A percentile compares a stretch with the other conserved stretches of the same genome.
phyloP scores from a whole-genome alignment of 257 asterid species.

The Solanum corneliomulleri region DNA sequence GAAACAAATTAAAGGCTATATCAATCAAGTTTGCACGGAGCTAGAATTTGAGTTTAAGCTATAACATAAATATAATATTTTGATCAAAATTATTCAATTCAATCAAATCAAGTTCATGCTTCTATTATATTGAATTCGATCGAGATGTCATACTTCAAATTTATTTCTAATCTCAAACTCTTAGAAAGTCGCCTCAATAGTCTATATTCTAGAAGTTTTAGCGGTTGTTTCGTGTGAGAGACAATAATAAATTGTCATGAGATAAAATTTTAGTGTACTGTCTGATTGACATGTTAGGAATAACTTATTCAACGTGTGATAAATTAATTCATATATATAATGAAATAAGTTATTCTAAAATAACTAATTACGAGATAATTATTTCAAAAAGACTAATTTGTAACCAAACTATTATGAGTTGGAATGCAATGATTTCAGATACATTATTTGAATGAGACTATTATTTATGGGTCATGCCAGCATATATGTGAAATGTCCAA shows the following conservation, averaged over 20 bases:
- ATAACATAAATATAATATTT: background rate
- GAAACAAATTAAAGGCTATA: background rate
- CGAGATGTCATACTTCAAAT: too few relatives aligned
- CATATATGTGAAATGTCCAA: background rate
- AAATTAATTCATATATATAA: too few relatives aligned
- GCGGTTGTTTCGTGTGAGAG: too few relatives aligned
- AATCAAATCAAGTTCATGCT: background rate
- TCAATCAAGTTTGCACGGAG: background rate
- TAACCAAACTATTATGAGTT: background rate
- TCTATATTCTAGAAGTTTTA: background rate
- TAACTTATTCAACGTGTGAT: too few relatives aligned
- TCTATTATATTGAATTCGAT: background rate
- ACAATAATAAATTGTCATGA: too few relatives aligned
- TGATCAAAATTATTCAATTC: background rate
- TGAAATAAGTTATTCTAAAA: too few relatives aligned
- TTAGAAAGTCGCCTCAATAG: background rate
- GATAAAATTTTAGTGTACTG: fast-evolving
- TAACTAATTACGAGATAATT: too few relatives aligned
- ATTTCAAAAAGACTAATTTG: too few relatives aligned
- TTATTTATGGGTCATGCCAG: background rate
- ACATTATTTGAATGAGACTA: background rate
- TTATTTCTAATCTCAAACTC: too few relatives aligned
- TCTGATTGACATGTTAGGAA: fast-evolving
- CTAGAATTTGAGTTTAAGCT: background rate
- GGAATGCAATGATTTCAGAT: background rate